Evolutionary conservation across 148 eudicot genomes (phyloP), one percentile per base, ranked within the genome.

Genomic region (Talinum fruticosum): DNA sequence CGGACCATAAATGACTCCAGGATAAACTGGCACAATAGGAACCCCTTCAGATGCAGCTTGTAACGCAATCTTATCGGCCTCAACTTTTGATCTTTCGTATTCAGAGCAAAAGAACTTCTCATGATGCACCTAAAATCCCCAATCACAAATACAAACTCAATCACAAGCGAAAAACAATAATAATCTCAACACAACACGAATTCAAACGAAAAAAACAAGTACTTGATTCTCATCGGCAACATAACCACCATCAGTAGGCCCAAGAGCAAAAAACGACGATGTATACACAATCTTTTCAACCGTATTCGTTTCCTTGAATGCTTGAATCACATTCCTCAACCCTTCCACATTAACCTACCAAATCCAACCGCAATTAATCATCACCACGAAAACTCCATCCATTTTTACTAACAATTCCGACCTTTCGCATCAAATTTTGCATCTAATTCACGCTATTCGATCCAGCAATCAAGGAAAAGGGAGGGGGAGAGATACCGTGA

Each of bases 1-100:
- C 1, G 97, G 85, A 79, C 99, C 99, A 68, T 90, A 96, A 34
- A 96, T 85, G 80, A 96, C 97, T 73, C 97, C 97, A 8, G 99
- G 94, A 83, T 93, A 93, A 57, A 93, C 85, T 1, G 83, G 82
- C 77, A 96, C 88, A 45, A 96, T 93, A 0, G 94, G 93, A 77
- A 96, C 89, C 37, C 99, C 94, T 34, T 95, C 91, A 1, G 86
- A 81, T 5, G 92, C 95, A 12, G 97, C 99, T 69, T 93, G 90
- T 37, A 91, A 49, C 2, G 97, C 97, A 41, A 93, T 88, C 85
- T 88, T 90, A 83, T 96, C 99, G 8, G 99, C 87, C 29, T 81
- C 78, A 33, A 53, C 91, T 78, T 95, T 95, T 0, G 99, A 95
- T 80, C 87, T 87, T 79, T 95, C 99, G 72, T 95, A 95, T 76